Base-by-base conservation (phyloP, 257 asterid genomes). In the Galeopsis tetrahit region DNA sequence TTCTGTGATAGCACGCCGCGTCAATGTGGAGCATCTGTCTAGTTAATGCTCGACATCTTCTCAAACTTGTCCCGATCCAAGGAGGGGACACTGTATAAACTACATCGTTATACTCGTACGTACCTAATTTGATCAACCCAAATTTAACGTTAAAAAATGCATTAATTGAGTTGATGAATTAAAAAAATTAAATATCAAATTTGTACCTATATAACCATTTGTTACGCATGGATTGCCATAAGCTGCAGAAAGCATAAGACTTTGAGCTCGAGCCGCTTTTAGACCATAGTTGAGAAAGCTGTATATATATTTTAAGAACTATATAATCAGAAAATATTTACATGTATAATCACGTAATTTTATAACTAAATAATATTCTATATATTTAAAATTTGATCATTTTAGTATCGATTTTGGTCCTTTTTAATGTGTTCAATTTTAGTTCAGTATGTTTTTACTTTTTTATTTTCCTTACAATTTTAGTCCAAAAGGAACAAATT, bases 211-310 rank as follows among this genome's bases (percentile, higher is more conserved):
- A 35, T 76, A 86, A 42, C 85, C 89, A 15, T 71, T 82, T 10
- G 79, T 57, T 9, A 86, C 69, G 44, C 92, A 88, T 10, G 89
- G 90, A 70, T 85, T 86, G 38, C 80, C 84, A 3, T 43, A 17
- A 2, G 55, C 74, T 49, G 71, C 76, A 4, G 89, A 28, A 4
- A 72, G 69, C 11, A 78, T 66, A 13, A 88, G 74, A 33, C 66
- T 83, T 32, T 74, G 78, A 10, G 86, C 91, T 21, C 95, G 82
- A 11, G 75, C 84, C 5, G 95, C 92, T 60, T 42, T 49, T 46
- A 51, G 68, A 2, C 95, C 95, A 15, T 86, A 86, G 74, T 73
- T 73, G 68, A 80, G 69, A 69, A 83, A 88, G 75, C 95, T 88
- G 86, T 15, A 5, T 10, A 4, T 42, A 6, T 9, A 64, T 40